Evolutionary conservation across 2,329 filamentous ascomycete genomes (phyloP), one percentile per base, ranked within the genome.

Genomic region (Penicillium sp.): DNA sequence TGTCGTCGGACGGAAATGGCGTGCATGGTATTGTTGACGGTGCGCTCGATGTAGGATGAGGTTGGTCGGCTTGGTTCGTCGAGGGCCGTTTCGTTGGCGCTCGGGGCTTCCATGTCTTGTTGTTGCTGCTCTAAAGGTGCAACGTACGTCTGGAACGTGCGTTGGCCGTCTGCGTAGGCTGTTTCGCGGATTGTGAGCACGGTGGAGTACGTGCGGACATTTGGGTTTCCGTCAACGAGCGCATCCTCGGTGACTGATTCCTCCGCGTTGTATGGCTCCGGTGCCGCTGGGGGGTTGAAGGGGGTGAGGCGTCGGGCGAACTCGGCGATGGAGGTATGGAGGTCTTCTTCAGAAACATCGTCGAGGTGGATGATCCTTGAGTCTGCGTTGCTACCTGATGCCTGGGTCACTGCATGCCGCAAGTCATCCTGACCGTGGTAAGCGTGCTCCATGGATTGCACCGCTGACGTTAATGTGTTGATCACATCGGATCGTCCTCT

Each of bases 1-100:
- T 96, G 91, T 74, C 94, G 83, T 81, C 88, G 91, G 65, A 97
- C 93, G 70, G 90, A 96, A 71, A 99, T 91, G 62, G 91, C 84
- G 60, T 87, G 77, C 87, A 96, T 92, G 63, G 66, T 64, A 62
- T 77, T 74, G 57, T 71, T 64, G 51, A 83, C 82, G 79, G 90
- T 84, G 63, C 89, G 86, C 70, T 89, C 84, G 26, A 90, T 78
- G 69, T 91, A 92, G 49, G 66, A 70, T 58, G 62, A 64, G 46
- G 63, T 64, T 16, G 65, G 60, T 51, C 60, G 61, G 16, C 58
- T 80, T 7, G 84, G 83, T 70, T 87, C 84, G 69, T 89, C 86
- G 60, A 89, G 66, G 60, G 64, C 61, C 49, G 66, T 59, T 40
- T 70, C 69, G 35, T 61, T 60, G 20, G 64, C 63, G 23, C 70